These are phyloP conservation scores for Balansia obtecta DNA, from an alignment of 2,329 filamentous ascomycete genomes.

Conservation along the genomic window DNA sequence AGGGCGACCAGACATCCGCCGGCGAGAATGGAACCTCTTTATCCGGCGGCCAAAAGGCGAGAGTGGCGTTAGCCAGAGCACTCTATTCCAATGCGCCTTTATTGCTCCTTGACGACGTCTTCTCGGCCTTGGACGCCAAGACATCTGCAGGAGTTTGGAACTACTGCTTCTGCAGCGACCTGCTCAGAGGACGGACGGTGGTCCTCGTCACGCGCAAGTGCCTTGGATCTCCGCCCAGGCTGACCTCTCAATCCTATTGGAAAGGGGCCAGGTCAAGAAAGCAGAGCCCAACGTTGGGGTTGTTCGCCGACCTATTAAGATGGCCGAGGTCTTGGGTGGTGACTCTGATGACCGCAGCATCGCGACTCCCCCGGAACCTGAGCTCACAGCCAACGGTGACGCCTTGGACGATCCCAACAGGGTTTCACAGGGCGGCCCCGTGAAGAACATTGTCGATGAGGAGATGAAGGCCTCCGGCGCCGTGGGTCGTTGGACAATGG, in stretches of 20 bases:
- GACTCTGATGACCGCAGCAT: slow-evolving; percentile 22
- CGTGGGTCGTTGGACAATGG: slow-evolving; percentile 31
- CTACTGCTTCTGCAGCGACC: slow-evolving; percentile 42
- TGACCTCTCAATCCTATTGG: slow-evolving; percentile 32
- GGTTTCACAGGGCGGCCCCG: slow-evolving; percentile 21
- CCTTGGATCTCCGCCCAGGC: slow-evolving; percentile 40
- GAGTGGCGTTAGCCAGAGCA: slow-evolving; percentile 43
- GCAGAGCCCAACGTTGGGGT: slow-evolving; percentile 33
- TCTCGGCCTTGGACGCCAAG: slow-evolving; percentile 46
- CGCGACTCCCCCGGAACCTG: slow-evolving; percentile 13
- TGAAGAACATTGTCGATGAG: slow-evolving; percentile 32
- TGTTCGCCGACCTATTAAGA: slow-evolving; percentile 30
- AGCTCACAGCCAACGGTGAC: slow-evolving; percentile 17
- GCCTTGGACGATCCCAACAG: slow-evolving; percentile 20
- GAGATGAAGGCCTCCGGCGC: slow-evolving; percentile 35
- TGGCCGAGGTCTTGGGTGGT: slow-evolving; percentile 25
- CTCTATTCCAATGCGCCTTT: slow-evolving; percentile 44
- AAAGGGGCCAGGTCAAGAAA: slow-evolving; percentile 30
- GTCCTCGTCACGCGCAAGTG: slow-evolving; percentile 45
- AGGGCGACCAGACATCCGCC: slow-evolving; percentile 38
- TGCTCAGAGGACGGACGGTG: slow-evolving; percentile 40
- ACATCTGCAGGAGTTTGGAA: slow-evolving; percentile 44
- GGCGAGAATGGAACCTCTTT: slow-evolving; percentile 43
- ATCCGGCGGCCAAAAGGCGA: slow-evolving; percentile 44
- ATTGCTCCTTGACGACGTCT: slow-evolving; percentile 45